These are phyloP conservation scores for Neurospora sp. DNA, from an alignment of 495 filamentous ascomycete species.

Conservation along the genomic window DNA sequence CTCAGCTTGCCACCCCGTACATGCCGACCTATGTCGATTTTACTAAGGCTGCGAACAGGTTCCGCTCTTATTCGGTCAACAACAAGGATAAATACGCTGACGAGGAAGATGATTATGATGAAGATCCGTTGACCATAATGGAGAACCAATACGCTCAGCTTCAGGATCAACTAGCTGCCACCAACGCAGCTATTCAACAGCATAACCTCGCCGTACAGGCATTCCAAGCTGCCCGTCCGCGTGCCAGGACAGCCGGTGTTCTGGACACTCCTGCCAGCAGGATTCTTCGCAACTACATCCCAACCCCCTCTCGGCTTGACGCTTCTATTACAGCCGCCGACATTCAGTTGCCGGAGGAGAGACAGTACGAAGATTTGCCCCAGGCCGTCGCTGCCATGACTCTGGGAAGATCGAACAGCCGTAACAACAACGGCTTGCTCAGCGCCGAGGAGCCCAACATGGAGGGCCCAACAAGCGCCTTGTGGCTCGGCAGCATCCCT, in stretches of 20 bases:
- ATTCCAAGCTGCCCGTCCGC: conserved; percentile 77
- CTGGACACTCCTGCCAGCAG: conserved; percentile 72
- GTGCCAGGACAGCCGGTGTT: conserved; percentile 77
- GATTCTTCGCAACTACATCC: conserved; percentile 67
- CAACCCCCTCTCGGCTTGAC: conserved; percentile 73
- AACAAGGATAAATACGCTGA: conserved; percentile 97
- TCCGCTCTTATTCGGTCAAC: conserved; percentile 96
- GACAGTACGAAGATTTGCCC: conserved; percentile 56
- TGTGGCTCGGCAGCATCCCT: conserved; percentile 98
- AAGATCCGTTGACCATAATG: conserved; percentile 56
- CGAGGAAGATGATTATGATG: conserved; percentile 76
- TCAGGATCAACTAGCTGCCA: conserved; percentile 55
- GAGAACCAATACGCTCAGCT: conserved; percentile 56
- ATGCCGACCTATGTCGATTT: conserved; percentile 68
- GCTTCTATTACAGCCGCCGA: conserved; percentile 75
- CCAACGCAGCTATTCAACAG: conserved; percentile 82
- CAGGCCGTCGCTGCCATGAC: conserved; percentile 75
- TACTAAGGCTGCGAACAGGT: conserved; percentile 71
- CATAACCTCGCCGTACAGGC: conserved; percentile 92
- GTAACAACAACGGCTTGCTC: conserved; percentile 47
- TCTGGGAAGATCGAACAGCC: conserved; percentile 50
- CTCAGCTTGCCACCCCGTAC: conserved; percentile 62
- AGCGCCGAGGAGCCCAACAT: conserved; percentile 64
- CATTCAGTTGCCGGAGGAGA: conserved; percentile 57
- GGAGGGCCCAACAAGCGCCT: conserved; percentile 81